Base-by-base conservation (phyloP, 2,329 filamentous ascomycete species). In the Stromatinia cepivora region DNA sequence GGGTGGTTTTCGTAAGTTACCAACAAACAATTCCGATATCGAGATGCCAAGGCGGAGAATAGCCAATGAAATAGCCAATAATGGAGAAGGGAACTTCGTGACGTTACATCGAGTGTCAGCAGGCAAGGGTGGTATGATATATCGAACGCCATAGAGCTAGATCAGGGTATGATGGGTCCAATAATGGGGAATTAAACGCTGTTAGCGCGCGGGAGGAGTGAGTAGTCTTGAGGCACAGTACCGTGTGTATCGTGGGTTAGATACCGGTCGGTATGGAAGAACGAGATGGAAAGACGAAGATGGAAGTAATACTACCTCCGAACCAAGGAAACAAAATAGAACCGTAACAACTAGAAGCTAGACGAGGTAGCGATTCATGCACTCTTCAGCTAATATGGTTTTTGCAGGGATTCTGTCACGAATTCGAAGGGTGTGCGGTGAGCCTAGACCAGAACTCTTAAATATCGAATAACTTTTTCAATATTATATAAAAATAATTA, bases 151-250 rank as follows among this genome's bases (percentile, higher is more conserved):
- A 68, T 63, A 36, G 28, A 68, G 48, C 48, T 63, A 53, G 56
- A 63, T 68, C 48, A 20, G 57, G 66, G 56, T 42, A n/a, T 45
- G 56, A 53, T 45, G 66, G 56, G 48, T 63, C 66, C 57, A 61
- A 63, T 54, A 63, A 56, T 48, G 57, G 57, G 66, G 48, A 68
- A 63, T 63, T 68, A 68, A 68, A 68, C 66, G 66, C 66, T 68
- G 36, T 68, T 68, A 63, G 66, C 66, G 66, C 66, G 66, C 66
- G 66, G 66, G 48, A 63, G 25, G 57, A 25, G 20, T 65, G 62
- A 45, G 17, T n/a, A n/a, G 50, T 45, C 11, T 34, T 31, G 50
- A 45, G 62, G 31, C 17, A 66, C 25, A 31, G 28, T 34, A 28
- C 22, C 20, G 11, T 66, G 39, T 66, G n/a, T 46, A 66, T 66